phyloP scores from a whole-genome alignment of 129 eudicot species.

The Oenanthe sinensis region DNA sequence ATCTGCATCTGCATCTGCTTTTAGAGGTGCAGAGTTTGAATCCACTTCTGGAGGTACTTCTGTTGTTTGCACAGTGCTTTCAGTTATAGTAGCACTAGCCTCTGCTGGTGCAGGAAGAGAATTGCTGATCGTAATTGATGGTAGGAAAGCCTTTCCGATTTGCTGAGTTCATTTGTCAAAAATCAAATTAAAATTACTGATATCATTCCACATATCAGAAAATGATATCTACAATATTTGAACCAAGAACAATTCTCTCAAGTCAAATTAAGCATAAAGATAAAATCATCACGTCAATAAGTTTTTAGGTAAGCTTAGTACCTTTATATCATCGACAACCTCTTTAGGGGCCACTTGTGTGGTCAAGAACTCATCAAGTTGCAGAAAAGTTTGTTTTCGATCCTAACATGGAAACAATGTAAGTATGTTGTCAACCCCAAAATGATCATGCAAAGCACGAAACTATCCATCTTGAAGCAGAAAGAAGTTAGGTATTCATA shows the following conservation, averaged over 20 bases:
- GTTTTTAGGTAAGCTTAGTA: conserved; percentile 12
- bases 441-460: neutral
- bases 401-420: conserved; percentile 44
- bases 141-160: conserved; percentile 85
- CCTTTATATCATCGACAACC: conserved; percentile 71
- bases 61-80: conserved; percentile 16
- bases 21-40: conserved; percentile 26
- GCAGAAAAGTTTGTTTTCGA: conserved; percentile 56
- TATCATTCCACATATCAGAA: neutral
- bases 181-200: neutral
- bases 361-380: conserved; percentile 59
- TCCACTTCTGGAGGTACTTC: conserved; percentile 31
- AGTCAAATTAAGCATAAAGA: neutral
- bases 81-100: conserved; percentile 19
- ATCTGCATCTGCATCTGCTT: conserved; percentile 29
- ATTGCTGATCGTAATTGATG: conserved; percentile 32
- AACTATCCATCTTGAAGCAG: neutral
- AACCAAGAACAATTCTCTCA: neutral
- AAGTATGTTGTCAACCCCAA: neutral
- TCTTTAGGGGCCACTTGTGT: conserved; percentile 71
- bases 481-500: neutral
- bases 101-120: conserved; percentile 64
- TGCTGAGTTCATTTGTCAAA: conserved; percentile 30
- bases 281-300: neutral
- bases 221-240: neutral